Base-by-base conservation (phyloP, 1,284 basidiomycete species). In the Apiotrichum mycotoxinovorans region DNA sequence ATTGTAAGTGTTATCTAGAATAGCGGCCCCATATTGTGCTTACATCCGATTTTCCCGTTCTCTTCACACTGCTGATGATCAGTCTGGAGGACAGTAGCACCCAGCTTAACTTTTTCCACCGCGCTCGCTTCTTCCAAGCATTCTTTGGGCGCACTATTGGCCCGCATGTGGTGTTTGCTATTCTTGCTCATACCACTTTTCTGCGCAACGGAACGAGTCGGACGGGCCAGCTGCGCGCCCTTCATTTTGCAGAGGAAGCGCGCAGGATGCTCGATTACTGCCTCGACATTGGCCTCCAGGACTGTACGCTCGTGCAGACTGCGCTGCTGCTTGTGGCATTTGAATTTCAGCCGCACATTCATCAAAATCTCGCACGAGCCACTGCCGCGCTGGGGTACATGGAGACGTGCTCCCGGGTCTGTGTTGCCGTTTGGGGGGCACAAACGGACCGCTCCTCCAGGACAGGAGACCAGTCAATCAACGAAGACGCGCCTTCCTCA, bases 341-440 rank as follows among this genome's bases (percentile, higher is more conserved):
- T 51, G 70, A 72, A 53, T 62, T 65, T 22, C 64, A 63, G 43
- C 70, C 70, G 0, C 67, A 72, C 47, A 50, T 63, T 7, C 41
- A 59, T 4, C 67, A 72, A 33, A 62, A 62, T 22, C 47, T 50
- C 15, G 57, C 60, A 3, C 63, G 68, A 3, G 56, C 57, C 0
- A 54, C 55, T 3, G 60, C 57, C 15, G 64, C 70, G 0, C 42
- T 69, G 11, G 41, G 57, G 4, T 56, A 60, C 23, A 55, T 67
- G 33, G 66, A 70, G 33, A 58, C 58, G 4, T 66, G 65, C 45
- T 60, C 58, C 12, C 57, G 23, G 20, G 51, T 35, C 51, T 55
- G 38, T 65, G 63, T 45, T 8, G n/a, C 20, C 20, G 40, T 22
- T 8, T 41, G 40, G 40, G 17, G 17, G 37, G 17, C 18, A n/a